Conservation (phyloP, 192 early-diverging fungal genomes). For the Geranomyces variabilis region DNA sequence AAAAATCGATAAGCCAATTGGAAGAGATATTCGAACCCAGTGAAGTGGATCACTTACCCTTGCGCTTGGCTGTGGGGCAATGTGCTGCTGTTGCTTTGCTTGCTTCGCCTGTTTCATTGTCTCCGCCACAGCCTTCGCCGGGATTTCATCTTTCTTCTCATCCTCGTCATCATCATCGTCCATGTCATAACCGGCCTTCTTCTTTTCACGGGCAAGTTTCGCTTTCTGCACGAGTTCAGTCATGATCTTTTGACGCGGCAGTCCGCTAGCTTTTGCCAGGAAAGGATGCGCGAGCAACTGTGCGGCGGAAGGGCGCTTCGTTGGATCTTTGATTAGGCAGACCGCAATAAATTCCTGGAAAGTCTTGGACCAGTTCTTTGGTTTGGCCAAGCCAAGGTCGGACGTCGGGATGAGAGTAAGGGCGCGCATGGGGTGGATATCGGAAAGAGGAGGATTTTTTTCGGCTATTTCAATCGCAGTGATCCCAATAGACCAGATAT, state of each 20-base stretch:
- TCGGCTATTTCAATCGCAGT: slow-evolving; percentile 71
- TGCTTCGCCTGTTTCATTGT: slow-evolving; percentile 50
- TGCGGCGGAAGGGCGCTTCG: slow-evolving; percentile 51
- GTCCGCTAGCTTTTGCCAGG: slow-evolving; percentile 44
- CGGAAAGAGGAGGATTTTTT: slow-evolving; percentile 66
- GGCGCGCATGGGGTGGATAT: slow-evolving; percentile 70
- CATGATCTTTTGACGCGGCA: slow-evolving; percentile 52
- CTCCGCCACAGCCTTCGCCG: slow-evolving; percentile 49
- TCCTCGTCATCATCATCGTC: slow-evolving; percentile 61
- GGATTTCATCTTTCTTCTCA: slow-evolving; percentile 49
- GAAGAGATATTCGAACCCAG: no score
- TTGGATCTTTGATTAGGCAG: slow-evolving; percentile 61
- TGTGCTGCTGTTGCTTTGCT: slow-evolving; percentile 30
- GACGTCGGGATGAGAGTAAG: slow-evolving; percentile 58
- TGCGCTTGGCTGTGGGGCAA: slow-evolving; percentile 21
- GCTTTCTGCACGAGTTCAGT: slow-evolving; percentile 53
- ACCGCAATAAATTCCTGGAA: slow-evolving; percentile 61
- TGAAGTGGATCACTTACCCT: background rate
- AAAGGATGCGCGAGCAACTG: slow-evolving; percentile 65
- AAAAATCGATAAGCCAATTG: no score
- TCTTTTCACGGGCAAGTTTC: slow-evolving; percentile 47
- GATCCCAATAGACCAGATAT: slow-evolving; percentile 70
- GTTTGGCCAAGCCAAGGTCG: slow-evolving; percentile 59
- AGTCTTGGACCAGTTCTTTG: slow-evolving; percentile 61
- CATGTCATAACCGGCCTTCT: slow-evolving; percentile 55